Evolutionary conservation across 2,329 filamentous ascomycete genomes (phyloP), one percentile per base, ranked within the genome.

Genomic region (Tympanopsis confertula): DNA sequence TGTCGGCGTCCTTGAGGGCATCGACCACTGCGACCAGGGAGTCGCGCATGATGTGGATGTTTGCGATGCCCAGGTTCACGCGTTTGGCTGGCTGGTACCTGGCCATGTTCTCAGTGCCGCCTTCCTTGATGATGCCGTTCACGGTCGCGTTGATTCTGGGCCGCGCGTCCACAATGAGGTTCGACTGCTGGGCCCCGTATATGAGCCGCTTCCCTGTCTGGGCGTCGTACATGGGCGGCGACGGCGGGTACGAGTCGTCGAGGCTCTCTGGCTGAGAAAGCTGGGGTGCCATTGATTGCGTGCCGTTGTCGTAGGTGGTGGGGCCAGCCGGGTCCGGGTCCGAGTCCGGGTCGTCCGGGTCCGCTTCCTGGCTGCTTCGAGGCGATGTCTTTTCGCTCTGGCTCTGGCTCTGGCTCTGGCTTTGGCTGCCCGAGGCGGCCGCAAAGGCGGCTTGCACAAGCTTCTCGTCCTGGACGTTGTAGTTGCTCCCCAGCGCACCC

Each of bases 51-150:
- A 95, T 87, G 52, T 98, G 91, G 42, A 98, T 96, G 55, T 98
- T 98, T 56, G 93, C 89, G 51, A 98, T 98, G 44, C 86, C 91
- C 39, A 98, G 71, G 53, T 93, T 96, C 20, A 82, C 82, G 58
- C 94, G 94, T 42, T 81, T 82, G 13, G 87, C 86, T 50, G 87
- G 89, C 43, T 82, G 86, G 63, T 98, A 98, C 58, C 94, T 83
- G 45, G 94, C 86, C 85, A 96, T 95, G 51, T 95, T 94, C 59
- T 98, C 91, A 1, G 89, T 94, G 2, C 91, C 91, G 55, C 88
- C 78, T 5, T 91, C 91, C 45, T 89, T 79, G 3, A 10, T 26
- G 22, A 88, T 85, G 56, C 95, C 88, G 73, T 95, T 96, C 5
- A 87, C 87, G 47, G 88, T 78, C 15, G 91, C 91, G 55, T 98